Evolutionary conservation across 2,329 filamentous ascomycete species (phyloP).

Genomic region (Nakataea oryzae): DNA sequence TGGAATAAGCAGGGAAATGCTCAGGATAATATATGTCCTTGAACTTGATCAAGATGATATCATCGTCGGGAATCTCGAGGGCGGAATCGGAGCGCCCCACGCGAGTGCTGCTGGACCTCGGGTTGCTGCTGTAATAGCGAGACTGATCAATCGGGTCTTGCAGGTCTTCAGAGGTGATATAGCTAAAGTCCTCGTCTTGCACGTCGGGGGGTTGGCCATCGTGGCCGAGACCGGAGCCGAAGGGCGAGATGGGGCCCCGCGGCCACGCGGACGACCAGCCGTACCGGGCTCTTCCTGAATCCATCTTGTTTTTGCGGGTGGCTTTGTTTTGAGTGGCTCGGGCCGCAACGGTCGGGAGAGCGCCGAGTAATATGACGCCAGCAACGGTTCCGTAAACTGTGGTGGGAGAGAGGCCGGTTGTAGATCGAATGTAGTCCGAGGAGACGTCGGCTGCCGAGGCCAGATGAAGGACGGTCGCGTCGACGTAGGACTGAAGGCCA

Average conservation of each 20-base stretch:
- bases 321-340: conserved; percentile 1
- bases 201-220: conserved; percentile 45
- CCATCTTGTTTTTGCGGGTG: neutral
- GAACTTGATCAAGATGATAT: conserved; percentile 61
- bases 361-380: conserved; percentile 35
- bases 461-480: conserved; percentile 38
- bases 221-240: conserved; percentile 29
- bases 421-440: conserved; percentile 37
- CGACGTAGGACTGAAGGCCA: conserved; percentile 45
- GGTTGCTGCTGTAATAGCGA: conserved; percentile 28
- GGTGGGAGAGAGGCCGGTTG: conserved; percentile 35
- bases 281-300: conserved; percentile 26
- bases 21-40: conserved; percentile 55
- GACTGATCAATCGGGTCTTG: conserved; percentile 28
- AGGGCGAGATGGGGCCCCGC: conserved; percentile 33
- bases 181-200: conserved; percentile 68
- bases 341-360: conserved; percentile 25
- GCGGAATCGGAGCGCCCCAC: conserved; percentile 11
- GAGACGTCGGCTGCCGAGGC: conserved; percentile 37
- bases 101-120: conserved; percentile 5
- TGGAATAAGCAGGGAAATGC: conserved; percentile 65
- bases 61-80: conserved; percentile 42
- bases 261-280: conserved; percentile 29
- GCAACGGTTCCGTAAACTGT: conserved; percentile 40
- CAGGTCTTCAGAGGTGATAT: conserved; percentile 72